Conservation (phyloP, 1,284 basidiomycete species). For the Somion occarium region DNA sequence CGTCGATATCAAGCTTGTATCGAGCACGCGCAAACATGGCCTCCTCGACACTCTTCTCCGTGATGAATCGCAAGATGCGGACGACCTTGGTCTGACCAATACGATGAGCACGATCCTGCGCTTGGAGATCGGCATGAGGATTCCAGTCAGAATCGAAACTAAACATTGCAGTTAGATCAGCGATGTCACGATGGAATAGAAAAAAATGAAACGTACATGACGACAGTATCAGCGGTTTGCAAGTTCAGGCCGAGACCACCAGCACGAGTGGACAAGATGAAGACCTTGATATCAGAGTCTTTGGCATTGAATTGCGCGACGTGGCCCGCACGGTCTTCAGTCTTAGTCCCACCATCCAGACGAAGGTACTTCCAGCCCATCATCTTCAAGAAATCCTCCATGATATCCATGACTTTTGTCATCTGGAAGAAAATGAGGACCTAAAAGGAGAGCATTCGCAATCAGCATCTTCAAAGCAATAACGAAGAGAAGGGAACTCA, state of each 20-base stretch:
- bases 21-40: constrained; percentile 94
- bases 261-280: constrained; percentile 94
- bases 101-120: constrained; percentile 99
- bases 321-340: constrained; percentile 91
- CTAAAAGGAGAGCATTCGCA: constrained; percentile 28
- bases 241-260: constrained; percentile 97
- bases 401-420: constrained; percentile 99
- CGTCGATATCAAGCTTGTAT: constrained; percentile 98
- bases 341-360: constrained; percentile 97
- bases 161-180: background rate
- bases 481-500: constrained; percentile 39
- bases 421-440: constrained; percentile 99
- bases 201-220: constrained; percentile 71
- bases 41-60: constrained; percentile 97
- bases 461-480: background rate
- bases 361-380: constrained; percentile 90
- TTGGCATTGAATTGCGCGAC: constrained; percentile 92
- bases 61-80: constrained; percentile 94
- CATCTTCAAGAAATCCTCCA: constrained; percentile 96
- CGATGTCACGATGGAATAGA: background rate
- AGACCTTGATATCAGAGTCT: constrained; percentile 88
- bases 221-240: constrained; percentile 98
- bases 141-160: constrained; percentile 61
- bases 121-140: constrained; percentile 96
- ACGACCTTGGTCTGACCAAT: constrained; percentile 99